These are phyloP conservation scores for Phytopythium ostracodes DNA, from an alignment of 352 stramenopile species.

Conservation along the genomic window DNA sequence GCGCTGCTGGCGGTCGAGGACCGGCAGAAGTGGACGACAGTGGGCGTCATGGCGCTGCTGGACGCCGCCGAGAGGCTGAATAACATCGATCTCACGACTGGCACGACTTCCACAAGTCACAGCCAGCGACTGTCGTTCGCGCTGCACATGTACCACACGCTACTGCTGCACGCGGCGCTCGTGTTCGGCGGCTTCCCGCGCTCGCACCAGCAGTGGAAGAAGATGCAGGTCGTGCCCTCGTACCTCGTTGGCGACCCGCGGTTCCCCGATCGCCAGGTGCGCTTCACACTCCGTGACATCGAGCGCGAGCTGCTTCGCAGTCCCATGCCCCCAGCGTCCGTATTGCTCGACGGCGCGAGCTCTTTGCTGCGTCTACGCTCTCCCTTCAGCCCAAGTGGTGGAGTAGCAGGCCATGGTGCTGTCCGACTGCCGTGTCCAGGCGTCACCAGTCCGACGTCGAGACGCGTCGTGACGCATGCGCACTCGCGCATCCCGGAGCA, in stretches of 20 bases:
- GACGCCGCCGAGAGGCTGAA: slow-evolving; percentile 48
- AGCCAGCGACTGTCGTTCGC: slow-evolving; percentile 62
- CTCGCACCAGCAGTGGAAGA: slow-evolving; percentile 75
- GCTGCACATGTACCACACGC: slow-evolving; percentile 88
- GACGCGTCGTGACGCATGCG: slow-evolving; percentile 18
- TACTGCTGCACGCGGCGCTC: slow-evolving; percentile 78
- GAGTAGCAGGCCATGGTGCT: not conserved
- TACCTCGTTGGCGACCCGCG: slow-evolving; percentile 31
- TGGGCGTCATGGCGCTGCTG: slow-evolving; percentile 37
- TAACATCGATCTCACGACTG: slow-evolving; percentile 25
- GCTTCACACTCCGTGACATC: slow-evolving; percentile 76
- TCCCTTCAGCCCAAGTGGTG: not conserved
- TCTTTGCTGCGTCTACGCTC: slow-evolving; percentile 1
- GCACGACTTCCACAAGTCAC: slow-evolving; percentile 14
- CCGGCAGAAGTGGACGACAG: slow-evolving; percentile 13
- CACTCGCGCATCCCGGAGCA: slow-evolving; percentile 19
- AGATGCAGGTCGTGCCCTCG: slow-evolving; percentile 47
- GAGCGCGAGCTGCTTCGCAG: slow-evolving; percentile 80
- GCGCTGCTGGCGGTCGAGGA: slow-evolving; percentile 25
- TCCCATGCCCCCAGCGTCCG: slow-evolving; percentile 19
- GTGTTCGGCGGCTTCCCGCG: slow-evolving; percentile 32
- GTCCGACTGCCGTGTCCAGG: not conserved
- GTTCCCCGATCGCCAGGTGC: slow-evolving; percentile 13
- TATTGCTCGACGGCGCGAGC: slow-evolving; percentile 14
- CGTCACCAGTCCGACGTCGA: slow-evolving; percentile 6